A percentile compares a stretch with the other conserved stretches of the same genome.
phyloP scores from a whole-genome alignment of 2,329 filamentous ascomycete species.

The Alternaria tenuissima region DNA sequence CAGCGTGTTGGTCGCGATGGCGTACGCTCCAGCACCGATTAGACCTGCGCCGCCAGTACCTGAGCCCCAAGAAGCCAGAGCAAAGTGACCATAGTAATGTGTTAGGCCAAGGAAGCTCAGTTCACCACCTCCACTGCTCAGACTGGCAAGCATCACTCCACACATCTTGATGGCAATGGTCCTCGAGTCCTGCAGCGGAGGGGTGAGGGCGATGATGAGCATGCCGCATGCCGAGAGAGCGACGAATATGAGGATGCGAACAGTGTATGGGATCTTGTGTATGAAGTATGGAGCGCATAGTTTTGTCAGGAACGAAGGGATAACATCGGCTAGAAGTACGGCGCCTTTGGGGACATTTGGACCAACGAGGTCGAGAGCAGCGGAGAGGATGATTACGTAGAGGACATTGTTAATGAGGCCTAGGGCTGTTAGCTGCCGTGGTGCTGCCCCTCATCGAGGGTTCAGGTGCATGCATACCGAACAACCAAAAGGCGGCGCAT shows the following conservation, averaged over 20 bases:
- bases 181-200: conserved; percentile 62
- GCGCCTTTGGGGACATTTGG: conserved; percentile 85
- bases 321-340: conserved; percentile 90
- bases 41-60: conserved; percentile 91
- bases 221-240: conserved; percentile 82
- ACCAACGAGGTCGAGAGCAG: conserved; percentile 93
- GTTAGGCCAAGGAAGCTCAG: conserved; percentile 90
- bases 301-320: conserved; percentile 89
- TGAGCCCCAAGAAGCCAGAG: conserved; percentile 89
- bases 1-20: conserved; percentile 81
- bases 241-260: conserved; percentile 78
- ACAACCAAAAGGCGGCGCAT: conserved; percentile 87
- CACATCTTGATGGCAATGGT: conserved; percentile 78
- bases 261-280: conserved; percentile 80
- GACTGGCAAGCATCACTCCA: conserved; percentile 83
- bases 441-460: not conserved
- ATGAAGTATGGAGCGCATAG: conserved; percentile 93
- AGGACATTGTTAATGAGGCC: conserved; percentile 96
- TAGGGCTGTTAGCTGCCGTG: conserved; percentile 47
- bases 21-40: conserved; percentile 86
- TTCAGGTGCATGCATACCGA: conserved; percentile 65
- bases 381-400: conserved; percentile 95
- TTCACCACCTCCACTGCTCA: conserved; percentile 88
- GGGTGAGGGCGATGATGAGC: conserved; percentile 85
- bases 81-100: conserved; percentile 89